phyloP scores from a whole-genome alignment of 176 grass and related monocot species.

The Carex pumila region DNA sequence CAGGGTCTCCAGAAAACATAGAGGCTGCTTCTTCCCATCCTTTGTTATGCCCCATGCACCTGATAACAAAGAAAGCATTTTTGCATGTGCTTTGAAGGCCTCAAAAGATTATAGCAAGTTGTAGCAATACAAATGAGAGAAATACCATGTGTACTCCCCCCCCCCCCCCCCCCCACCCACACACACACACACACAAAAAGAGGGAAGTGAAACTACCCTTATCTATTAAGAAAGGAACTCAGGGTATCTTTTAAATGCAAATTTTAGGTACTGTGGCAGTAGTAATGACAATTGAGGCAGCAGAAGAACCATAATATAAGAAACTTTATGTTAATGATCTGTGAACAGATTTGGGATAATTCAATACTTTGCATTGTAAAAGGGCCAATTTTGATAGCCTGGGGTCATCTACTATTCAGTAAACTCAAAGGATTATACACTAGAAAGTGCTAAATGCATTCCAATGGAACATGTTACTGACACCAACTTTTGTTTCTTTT shows the following conservation, averaged over 20 bases:
- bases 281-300: not conserved
- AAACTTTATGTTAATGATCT: not conserved
- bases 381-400: not conserved
- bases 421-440: not conserved
- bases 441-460: not conserved
- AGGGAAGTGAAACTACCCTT: not conserved
- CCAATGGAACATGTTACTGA: not conserved
- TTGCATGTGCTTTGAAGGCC: not conserved
- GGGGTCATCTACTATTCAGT: not conserved
- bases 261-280: not conserved
- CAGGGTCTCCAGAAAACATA: slow-evolving; percentile 68
- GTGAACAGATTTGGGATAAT: not conserved
- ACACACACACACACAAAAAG: not conserved
- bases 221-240: not conserved
- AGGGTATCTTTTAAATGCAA: not conserved
- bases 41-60: slow-evolving; percentile 99
- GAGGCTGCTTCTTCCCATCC: slow-evolving; percentile 98
- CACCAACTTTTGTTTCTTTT: not conserved
- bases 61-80: slow-evolving; percentile 18
- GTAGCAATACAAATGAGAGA: not conserved
- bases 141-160: not conserved
- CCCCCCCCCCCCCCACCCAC: not conserved
- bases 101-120: not conserved
- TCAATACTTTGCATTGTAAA: not conserved
- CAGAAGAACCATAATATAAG: not conserved